These are phyloP conservation scores for Ceratobasidium sp. DNA, from an alignment of 1,284 basidiomycete genomes.

Conservation along the genomic window DNA sequence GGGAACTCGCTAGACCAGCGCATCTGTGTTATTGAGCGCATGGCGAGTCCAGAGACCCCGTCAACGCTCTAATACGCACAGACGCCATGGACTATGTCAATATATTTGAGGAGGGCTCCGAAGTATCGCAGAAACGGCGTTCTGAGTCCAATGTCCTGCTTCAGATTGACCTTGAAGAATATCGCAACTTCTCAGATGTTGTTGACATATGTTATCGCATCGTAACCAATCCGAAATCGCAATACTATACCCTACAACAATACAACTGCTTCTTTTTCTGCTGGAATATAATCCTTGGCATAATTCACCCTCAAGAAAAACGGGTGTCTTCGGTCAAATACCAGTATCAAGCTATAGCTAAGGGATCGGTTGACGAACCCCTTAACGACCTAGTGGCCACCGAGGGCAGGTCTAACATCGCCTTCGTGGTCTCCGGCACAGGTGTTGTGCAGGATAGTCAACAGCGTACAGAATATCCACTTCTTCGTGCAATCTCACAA, in stretches of 20 bases:
- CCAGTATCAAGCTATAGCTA: not conserved
- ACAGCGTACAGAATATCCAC: too few species aligned
- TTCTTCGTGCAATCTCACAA: not conserved
- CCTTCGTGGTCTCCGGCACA: not conserved
- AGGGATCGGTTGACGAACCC: not conserved
- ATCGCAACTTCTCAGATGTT: not conserved
- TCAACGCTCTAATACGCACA: slow-evolving; percentile 3
- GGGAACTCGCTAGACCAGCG: not conserved
- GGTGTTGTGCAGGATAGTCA: too few species aligned
- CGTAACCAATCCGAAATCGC: not conserved
- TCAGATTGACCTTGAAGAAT: not conserved
- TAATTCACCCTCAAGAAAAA: not conserved
- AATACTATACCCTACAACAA: slow-evolving; percentile 9
- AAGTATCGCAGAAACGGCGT: not conserved
- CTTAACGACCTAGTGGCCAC: not conserved
- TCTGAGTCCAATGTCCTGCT: not conserved
- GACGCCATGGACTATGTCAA: slow-evolving; percentile 3
- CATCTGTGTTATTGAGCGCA: not conserved
- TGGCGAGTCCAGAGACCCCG: not conserved
- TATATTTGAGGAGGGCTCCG: not conserved
- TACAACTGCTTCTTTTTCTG: slow-evolving; percentile 23
- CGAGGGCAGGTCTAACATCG: not conserved
- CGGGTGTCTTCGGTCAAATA: not conserved
- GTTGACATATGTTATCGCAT: slow-evolving; percentile 7
- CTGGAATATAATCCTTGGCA: slow-evolving; percentile 1